Evolutionary conservation across 345 rosid genomes (phyloP).

Genomic region (Citrus hindsii): DNA sequence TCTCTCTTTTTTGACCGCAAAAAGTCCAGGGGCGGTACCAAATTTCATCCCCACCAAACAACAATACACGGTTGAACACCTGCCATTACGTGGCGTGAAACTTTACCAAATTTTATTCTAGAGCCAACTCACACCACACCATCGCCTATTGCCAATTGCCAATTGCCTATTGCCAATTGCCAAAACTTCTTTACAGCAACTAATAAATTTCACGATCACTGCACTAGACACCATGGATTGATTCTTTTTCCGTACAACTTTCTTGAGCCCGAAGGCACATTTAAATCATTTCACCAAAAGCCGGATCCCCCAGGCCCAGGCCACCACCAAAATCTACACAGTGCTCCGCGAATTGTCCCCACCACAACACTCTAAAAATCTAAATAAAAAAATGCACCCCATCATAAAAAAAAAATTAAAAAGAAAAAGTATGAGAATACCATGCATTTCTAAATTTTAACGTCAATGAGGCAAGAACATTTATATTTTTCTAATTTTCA

Average conservation of each 20-base stretch:
- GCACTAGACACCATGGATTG: not conserved
- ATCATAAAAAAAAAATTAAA: not conserved
- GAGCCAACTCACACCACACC: not conserved
- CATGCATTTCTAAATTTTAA: not conserved
- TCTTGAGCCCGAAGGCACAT: no score
- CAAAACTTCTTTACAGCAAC: not conserved
- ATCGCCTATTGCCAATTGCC: not conserved
- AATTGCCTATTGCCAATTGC: not conserved
- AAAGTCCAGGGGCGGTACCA: not conserved
- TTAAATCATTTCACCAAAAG: not conserved
- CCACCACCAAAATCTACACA: constrained; percentile 14
- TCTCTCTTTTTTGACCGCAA: not conserved
- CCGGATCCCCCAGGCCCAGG: no score
- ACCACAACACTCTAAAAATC: not conserved
- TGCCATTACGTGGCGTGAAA: no score
- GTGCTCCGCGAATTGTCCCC: not conserved
- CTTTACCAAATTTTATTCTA: not conserved
- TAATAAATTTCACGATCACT: not conserved
- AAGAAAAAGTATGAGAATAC: not conserved
- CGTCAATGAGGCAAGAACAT: not conserved
- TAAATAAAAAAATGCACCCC: not conserved
- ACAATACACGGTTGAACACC: no score
- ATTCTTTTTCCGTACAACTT: not conserved
- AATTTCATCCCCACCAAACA: no score
- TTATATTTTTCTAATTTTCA: not conserved